Conservation (phyloP, 164 flowering plant genomes). For the Vitis amurensis region DNA sequence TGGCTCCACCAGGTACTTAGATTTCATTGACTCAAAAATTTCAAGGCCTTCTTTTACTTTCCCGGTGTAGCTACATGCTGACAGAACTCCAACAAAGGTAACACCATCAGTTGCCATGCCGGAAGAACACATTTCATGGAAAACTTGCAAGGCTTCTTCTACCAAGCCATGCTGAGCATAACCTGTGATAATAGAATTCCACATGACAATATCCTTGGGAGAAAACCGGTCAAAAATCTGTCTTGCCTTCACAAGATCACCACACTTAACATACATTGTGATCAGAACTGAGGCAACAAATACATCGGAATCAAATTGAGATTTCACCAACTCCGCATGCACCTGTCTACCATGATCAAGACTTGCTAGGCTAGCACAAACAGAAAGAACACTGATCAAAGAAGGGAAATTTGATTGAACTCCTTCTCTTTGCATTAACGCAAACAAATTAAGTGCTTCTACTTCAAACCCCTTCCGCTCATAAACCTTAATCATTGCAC, state of each 20-base stretch:
- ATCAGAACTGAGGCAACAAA: conserved; percentile 62
- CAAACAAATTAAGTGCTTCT: conserved; percentile 58
- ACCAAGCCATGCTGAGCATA: conserved; percentile 81
- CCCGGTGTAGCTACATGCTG: conserved; percentile 82
- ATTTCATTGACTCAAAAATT: conserved; percentile 62
- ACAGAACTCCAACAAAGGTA: conserved; percentile 74
- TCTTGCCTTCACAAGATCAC: conserved; percentile 59
- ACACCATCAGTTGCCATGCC: conserved; percentile 56
- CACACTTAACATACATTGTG: conserved; percentile 77
- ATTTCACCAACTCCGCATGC: conserved; percentile 56
- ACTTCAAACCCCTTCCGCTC: conserved; percentile 60
- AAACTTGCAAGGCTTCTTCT: conserved; percentile 58
- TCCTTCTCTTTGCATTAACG: conserved; percentile 49
- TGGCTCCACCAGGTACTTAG: conserved; percentile 51
- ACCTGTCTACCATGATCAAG: conserved; percentile 74
- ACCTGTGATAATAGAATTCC: conserved; percentile 83
- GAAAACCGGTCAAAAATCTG: conserved; percentile 51
- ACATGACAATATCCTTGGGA: conserved; percentile 71
- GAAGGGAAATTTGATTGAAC: conserved; percentile 50
- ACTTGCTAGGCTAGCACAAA: conserved; percentile 65
- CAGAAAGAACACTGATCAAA: conserved; percentile 59
- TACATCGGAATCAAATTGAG: conserved; percentile 49
- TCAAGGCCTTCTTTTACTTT: conserved; percentile 59
- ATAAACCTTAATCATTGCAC: conserved; percentile 66
- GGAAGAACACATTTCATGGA: conserved; percentile 50